A percentile compares a stretch with the other conserved stretches of the same genome.
Conservation (phyloP, 2,329 filamentous ascomycete species). For the Penicillium hesseltinei region DNA sequence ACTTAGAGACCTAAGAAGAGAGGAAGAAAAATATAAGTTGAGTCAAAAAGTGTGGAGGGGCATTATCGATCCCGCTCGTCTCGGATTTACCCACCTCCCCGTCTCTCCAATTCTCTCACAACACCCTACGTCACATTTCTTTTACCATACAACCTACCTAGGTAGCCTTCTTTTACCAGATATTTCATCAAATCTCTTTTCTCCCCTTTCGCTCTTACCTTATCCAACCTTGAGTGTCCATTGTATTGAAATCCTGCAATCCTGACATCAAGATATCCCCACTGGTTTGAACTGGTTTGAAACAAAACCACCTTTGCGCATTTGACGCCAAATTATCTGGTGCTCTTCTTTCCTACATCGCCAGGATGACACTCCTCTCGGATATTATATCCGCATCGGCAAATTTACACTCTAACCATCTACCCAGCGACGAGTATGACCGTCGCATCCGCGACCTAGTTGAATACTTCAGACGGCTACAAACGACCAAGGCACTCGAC, state of each 20-base stretch:
- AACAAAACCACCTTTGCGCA: neutral
- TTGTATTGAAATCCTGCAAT: neutral
- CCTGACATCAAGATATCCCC: neutral
- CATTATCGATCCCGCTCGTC: constrained; percentile 6
- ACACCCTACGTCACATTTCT: neutral
- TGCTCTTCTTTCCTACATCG: neutral
- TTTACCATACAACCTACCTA: neutral
- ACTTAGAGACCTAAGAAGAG: neutral
- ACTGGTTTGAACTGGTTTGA: neutral
- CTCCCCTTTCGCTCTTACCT: neutral
- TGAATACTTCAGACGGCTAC: constrained; percentile 36
- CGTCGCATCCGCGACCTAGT: constrained; percentile 42
- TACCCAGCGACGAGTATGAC: constrained; percentile 46
- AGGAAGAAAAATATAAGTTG: neutral
- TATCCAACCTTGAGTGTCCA: neutral
- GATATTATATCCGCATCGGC: constrained; percentile 21
- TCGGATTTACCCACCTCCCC: constrained; percentile 1
- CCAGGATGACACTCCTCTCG: constrained; percentile 14
- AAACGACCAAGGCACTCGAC: constrained; percentile 34
- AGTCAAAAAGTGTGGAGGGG: constrained; percentile 10
- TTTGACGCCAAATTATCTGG: neutral
- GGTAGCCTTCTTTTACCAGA: neutral
- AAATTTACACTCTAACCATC: constrained; percentile 32
- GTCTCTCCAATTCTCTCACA: neutral
- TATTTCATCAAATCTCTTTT: neutral